Evolutionary conservation across 108 stramenopile genomes (phyloP), one percentile per base, ranked within the genome.

Genomic region (Stephanodiscus minutulus): DNA sequence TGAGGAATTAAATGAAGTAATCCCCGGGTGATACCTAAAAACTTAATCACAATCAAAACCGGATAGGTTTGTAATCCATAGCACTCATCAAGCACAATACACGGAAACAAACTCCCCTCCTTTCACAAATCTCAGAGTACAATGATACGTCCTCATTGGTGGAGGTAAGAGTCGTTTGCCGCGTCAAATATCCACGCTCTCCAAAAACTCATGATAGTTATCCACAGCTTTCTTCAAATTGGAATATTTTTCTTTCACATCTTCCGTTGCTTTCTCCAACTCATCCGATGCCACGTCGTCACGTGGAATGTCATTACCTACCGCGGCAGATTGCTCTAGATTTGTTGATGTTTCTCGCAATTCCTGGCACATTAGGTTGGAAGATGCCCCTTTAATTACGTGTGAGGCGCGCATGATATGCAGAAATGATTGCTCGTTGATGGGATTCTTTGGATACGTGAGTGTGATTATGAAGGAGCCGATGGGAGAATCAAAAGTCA

Each of bases 321-420:
- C 52, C 5, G 73, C 64, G 22, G 92, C 87, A 13, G 77, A 61
- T 43, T 83, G 77, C 74, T 96, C 96, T 72, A 96, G 57, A 56
- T 73, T 70, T 50, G 83, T 75, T 21, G 96, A 76, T 39, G 87
- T 73, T 33, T 80, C 49, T 70, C 91, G 68, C 28, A 96, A 76
- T 61, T 92, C 78, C 55, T 80, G 67, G 77, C 96, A 97, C 94
- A 95, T 95, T 9, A 97, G 83, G 67, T 97, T 97, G 50, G 93
- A 89, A 8, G 94, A 87, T 12, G 96, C 96, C 24, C 96, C 96
- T 73, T 97, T 97, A 63, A 97, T 91, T 17, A 95, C 91, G 68
- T 97, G 96, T 11, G 91, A 83, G 7, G 87, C 88, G 27, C 93
- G 82, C 74, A 86, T 82, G 33, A 92, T 88, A 24, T 72, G 74